Base-by-base conservation (phyloP, 352 stramenopile species). In the Globisporangium ultimum region DNA sequence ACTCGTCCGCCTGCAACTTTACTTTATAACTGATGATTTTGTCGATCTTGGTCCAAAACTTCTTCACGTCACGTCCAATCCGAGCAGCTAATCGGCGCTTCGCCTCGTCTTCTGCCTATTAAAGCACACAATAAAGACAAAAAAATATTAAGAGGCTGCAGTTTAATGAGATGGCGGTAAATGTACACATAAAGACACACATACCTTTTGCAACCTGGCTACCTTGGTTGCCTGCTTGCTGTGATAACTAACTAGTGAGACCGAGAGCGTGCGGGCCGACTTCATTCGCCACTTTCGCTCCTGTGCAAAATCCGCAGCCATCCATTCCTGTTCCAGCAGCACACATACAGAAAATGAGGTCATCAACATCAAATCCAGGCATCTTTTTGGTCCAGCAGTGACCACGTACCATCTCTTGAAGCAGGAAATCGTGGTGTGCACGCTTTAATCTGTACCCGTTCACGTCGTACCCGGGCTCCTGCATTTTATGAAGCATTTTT, bases 11-110 rank as follows among this genome's bases (percentile, higher is more conserved):
- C 64, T 96, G 77, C 14, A 98, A 56, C 63, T 98, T 98, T 70
- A 99, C 93, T 73, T 99, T 98, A 68, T 98, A 99, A 21, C 87
- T 85, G 52, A 99, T 96, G 51, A 99, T 88, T 62, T 98, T 96
- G 81, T 99, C 97, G 60, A 99, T 97, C 72, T 99, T 99, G 41
- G 68, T 78, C 97, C 97, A 99, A 54, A 97, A 98, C 32, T 90
- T 87, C 51, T 93, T 89, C 10, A 99, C 87, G 41, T 97, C 81
- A 2, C 96, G 61, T 0, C 80, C 85, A 0, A 99, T 82, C 49
- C 84, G 83, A 0, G 78, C 87, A 0, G 88, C 91, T 0, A 91
- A 47, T 34, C 86, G 66, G 0, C 83, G 72, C 20, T 70, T 70
- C 2, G 54, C 52, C 3, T 80, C 61, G 45, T 89, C 70, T 64